phyloP scores from a whole-genome alignment of 257 asterid species.

The Rhazya stricta region DNA sequence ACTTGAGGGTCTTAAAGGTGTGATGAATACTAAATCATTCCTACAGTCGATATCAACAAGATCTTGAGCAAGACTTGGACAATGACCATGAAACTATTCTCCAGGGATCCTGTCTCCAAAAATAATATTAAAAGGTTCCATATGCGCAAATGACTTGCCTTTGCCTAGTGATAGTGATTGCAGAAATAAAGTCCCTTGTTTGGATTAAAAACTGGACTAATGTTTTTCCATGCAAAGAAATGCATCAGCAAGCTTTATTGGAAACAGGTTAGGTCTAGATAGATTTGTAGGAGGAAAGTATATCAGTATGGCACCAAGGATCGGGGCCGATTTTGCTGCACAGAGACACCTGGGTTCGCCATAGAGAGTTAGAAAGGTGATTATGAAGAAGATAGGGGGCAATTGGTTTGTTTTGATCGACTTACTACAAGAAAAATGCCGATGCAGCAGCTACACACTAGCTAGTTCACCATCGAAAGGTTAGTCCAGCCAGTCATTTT shows the following conservation, averaged over 20 bases:
- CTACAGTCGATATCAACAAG: not conserved
- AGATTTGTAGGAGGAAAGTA: not conserved
- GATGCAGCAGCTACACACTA: too few relatives aligned
- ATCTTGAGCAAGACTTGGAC: not conserved
- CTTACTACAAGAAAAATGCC: too few relatives aligned
- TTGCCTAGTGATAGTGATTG: not conserved
- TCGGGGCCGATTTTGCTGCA: too few relatives aligned
- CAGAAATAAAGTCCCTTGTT: not conserved
- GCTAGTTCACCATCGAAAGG: too few relatives aligned
- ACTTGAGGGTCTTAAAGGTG: not conserved
- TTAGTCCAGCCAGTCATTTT: not conserved
- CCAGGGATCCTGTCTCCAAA: not conserved
- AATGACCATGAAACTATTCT: not conserved
- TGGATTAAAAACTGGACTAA: not conserved
- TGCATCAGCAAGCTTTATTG: not conserved
- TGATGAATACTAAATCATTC: slow-evolving; percentile 4
- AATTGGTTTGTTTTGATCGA: too few relatives aligned
- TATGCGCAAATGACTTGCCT: not conserved
- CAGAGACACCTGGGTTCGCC: too few relatives aligned
- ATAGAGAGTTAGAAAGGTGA: not conserved
- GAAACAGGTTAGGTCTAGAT: not conserved
- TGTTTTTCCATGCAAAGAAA: not conserved
- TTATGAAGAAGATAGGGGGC: not conserved
- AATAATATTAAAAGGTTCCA: not conserved
- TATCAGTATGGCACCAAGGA: not conserved